A percentile compares a stretch with the other conserved stretches of the same genome.
Evolutionary conservation across 2,329 filamentous ascomycete genomes (phyloP).

Genomic region (Camillea tinctor): DNA sequence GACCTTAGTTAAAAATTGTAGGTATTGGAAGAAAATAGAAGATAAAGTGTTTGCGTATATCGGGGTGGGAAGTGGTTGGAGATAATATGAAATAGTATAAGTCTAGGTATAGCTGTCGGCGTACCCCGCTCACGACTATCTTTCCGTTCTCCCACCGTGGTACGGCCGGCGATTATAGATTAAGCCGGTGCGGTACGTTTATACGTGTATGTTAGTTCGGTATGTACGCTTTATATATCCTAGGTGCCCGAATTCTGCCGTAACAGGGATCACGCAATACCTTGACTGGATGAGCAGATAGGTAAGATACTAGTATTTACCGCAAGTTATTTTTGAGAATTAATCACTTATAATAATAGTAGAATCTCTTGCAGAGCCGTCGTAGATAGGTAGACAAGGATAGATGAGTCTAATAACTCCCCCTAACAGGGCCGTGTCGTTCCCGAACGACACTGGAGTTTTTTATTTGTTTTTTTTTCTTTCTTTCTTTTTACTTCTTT

Average conservation of each 20-base stretch:
- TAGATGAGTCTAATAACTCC: neutral
- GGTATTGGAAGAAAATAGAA: no score
- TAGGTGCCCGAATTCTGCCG: neutral
- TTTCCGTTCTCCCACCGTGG: neutral
- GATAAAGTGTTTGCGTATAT: no score
- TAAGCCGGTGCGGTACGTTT: no score
- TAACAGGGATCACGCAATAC: neutral
- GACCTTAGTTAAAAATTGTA: neutral
- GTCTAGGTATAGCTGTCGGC: neutral
- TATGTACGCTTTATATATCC: neutral
- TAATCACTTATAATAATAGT: no score
- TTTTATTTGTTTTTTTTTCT: neutral
- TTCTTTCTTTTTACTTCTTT: neutral
- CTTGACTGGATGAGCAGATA: neutral
- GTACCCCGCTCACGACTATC: neutral
- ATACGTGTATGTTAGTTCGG: no score
- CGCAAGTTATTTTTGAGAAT: no score
- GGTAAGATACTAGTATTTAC: no score
- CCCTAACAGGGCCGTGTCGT: neutral
- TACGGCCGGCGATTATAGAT: neutral
- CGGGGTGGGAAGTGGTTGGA: no score
- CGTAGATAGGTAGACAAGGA: neutral
- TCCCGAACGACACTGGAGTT: neutral
- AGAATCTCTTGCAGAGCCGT: neutral
- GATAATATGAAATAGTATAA: no score